phyloP scores from a whole-genome alignment of 768 basidiomycete genomes.

The Auricularia heimuer region DNA sequence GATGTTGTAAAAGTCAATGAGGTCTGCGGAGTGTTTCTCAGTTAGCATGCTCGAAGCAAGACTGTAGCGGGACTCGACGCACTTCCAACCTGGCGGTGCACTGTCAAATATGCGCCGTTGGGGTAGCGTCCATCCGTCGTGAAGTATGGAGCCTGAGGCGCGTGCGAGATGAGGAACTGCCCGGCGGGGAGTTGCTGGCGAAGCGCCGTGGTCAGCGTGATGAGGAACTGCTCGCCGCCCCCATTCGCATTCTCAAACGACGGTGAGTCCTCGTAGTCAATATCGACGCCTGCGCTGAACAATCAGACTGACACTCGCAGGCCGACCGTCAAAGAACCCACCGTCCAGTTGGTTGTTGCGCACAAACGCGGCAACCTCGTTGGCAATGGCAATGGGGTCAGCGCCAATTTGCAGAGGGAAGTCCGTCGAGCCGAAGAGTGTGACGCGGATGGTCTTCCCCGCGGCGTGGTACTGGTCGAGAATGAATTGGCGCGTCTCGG shows the following conservation, averaged over 20 bases:
- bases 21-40: not conserved
- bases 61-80: not conserved
- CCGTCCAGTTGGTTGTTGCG: slow-evolving; percentile 11
- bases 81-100: slow-evolving; percentile 20
- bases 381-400: slow-evolving; percentile 5
- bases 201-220: slow-evolving; percentile 5
- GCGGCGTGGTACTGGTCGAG: not conserved
- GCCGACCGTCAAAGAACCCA: too few relatives aligned
- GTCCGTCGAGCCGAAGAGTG: slow-evolving; percentile 24
- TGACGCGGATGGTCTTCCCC: slow-evolving; percentile 4
- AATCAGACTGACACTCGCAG: too few relatives aligned
- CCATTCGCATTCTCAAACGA: slow-evolving; percentile 3
- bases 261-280: slow-evolving; percentile 12
- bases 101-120: slow-evolving; percentile 19
- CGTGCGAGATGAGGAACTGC: slow-evolving; percentile 5
- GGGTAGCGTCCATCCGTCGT: not conserved
- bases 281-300: slow-evolving; percentile 1
- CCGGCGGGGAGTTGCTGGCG: slow-evolving; percentile 2
- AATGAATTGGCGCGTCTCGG: not conserved
- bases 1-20: slow-evolving; percentile 24
- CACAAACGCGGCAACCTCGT: slow-evolving; percentile 8
- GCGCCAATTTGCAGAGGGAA: slow-evolving; percentile 7
- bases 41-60: not conserved
- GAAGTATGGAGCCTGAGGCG: slow-evolving; percentile 23
- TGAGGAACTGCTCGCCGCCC: slow-evolving; percentile 7